Base-by-base conservation (phyloP, 148 eudicot genomes). In the Persicaria tinctoria region DNA sequence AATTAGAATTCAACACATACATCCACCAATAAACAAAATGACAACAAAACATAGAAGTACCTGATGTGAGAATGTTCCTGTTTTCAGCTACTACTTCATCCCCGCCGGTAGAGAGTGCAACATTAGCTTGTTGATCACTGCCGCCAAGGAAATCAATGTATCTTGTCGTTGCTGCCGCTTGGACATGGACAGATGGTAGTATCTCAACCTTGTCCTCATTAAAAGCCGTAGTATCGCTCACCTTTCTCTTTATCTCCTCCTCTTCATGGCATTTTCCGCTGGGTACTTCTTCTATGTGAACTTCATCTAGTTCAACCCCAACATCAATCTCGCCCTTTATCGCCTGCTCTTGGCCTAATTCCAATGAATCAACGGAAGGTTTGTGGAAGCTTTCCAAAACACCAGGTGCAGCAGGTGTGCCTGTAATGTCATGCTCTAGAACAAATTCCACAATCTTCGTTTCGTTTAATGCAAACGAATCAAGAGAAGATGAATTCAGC, bases 391-490 rank as follows among this genome's bases (percentile, higher is more conserved):
- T 73, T 73, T 79, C 81, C 44, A 13, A 76, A 46, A 79, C 74
- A 38, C 81, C 75, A 77, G 50, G 70, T 8, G 72, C 79, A 53
- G 57, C 57, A 53, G 11, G 57, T 53, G 57, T 16, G 13, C 57
- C 57, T 16, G n/a, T 53, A 1, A 32, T 32, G 73, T 72, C 72
- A 32, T 62, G 76, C 76, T 80, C 81, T 53, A 73, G 71, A 44
- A 79, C 78, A 75, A 78, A 47, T 62, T 78, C 85, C 18, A 32
- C 41, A 32, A 32, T 32, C 41, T 32, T 2, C 41, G 3, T 32
- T 32, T 53, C 57, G 75, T 86, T 81, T 8, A 82, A 75, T 70
- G 80, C 85, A 84, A 81, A 77, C 14, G 81, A 82, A 10, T 85
- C 88, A 54, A 83, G 74, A 59, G 68, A 32, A 32, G 41, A 32